These are phyloP conservation scores for Lentinula sp. DNA, from an alignment of 768 basidiomycete genomes.

Conservation along the genomic window DNA sequence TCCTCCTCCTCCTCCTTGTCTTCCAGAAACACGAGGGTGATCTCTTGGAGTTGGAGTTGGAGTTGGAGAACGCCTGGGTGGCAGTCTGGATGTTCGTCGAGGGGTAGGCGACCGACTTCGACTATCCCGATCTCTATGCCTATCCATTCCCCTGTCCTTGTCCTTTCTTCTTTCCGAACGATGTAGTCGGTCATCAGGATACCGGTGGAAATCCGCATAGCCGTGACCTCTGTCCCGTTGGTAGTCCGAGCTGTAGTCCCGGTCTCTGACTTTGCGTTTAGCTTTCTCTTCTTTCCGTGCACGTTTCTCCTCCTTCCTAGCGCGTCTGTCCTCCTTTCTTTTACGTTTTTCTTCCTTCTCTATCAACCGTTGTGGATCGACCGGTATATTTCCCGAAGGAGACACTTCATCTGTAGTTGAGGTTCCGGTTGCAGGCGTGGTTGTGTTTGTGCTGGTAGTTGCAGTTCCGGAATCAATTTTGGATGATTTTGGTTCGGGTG, in stretches of 20 bases:
- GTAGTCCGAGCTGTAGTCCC: neutral
- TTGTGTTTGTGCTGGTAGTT: neutral
- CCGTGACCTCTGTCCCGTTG: no score
- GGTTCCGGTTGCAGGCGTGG: constrained; percentile 11
- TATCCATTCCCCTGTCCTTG: constrained; percentile 7
- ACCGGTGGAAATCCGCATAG: no score
- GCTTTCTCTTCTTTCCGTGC: constrained; percentile 24
- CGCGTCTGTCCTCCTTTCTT: constrained; percentile 54
- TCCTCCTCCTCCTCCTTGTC: no score
- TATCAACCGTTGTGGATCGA: constrained; percentile 21
- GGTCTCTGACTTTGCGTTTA: constrained; percentile 14
- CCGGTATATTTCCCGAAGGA: neutral
- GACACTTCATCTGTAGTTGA: constrained; percentile 10
- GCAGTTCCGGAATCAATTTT: neutral
- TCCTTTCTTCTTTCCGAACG: constrained; percentile 19
- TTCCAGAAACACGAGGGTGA: no score
- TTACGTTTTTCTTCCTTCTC: constrained; percentile 46
- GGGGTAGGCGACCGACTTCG: constrained; percentile 23
- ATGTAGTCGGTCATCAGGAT: no score
- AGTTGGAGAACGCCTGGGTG: no score
- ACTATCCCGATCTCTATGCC: neutral
- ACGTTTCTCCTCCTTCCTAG: constrained; percentile 44
- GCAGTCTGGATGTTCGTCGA: neutral
- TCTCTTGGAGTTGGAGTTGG: no score
- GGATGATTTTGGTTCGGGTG: constrained; percentile 26